phyloP scores from a whole-genome alignment of 345 rosid species.

The Hibiscus trionum region DNA sequence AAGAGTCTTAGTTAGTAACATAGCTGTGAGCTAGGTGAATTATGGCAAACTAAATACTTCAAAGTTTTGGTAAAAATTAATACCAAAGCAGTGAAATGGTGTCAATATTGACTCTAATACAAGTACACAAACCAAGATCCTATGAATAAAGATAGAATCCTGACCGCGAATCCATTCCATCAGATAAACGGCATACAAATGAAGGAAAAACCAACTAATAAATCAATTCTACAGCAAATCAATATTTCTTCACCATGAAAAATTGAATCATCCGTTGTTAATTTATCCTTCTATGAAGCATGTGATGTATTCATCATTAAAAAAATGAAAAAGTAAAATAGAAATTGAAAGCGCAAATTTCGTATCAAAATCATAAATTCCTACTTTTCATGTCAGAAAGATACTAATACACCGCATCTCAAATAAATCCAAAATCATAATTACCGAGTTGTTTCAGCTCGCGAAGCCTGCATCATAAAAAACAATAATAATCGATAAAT shows the following conservation, averaged over 20 bases:
- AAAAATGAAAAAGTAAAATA: neutral
- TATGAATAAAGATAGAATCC: neutral
- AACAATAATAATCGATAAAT: neutral
- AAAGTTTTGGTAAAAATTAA: neutral
- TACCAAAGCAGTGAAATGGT: neutral
- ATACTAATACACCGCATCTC: neutral
- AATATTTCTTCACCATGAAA: neutral
- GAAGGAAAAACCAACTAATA: neutral
- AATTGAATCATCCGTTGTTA: neutral
- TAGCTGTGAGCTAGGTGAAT: neutral
- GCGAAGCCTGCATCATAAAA: constrained; percentile 57
- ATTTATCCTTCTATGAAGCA: neutral
- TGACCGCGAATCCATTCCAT: neutral
- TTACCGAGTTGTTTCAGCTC: constrained; percentile 92
- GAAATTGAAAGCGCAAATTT: too few relatives aligned
- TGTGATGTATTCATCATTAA: neutral
- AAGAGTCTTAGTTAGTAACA: too few relatives aligned
- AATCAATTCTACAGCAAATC: neutral
- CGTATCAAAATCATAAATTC: neutral
- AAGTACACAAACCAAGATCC: neutral
- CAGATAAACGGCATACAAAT: neutral
- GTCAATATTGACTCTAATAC: constrained; percentile 8
- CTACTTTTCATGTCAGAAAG: neutral
- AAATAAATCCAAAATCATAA: constrained; percentile 6
- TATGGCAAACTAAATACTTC: neutral